Conservation (phyloP, 805 yeast species). For the Yarrowia sp. region DNA sequence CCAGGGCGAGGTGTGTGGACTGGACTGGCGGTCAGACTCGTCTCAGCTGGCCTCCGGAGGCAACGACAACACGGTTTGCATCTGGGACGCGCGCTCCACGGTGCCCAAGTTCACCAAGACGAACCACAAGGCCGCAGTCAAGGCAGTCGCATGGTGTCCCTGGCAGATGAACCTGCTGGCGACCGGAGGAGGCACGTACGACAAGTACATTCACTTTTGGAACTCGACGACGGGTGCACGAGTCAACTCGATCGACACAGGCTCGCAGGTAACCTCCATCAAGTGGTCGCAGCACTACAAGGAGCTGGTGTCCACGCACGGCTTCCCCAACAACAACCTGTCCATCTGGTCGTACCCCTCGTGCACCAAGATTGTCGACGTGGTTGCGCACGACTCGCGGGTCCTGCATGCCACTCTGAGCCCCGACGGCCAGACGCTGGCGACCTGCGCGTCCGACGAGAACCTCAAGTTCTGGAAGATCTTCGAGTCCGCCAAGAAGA, state of each 20-base stretch:
- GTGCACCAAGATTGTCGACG: constrained; percentile 82
- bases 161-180: constrained; percentile 77
- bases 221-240: constrained; percentile 87
- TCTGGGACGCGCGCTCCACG: constrained; percentile 77
- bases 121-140: constrained; percentile 89
- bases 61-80: constrained; percentile 86
- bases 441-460: constrained; percentile 95
- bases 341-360: constrained; percentile 84
- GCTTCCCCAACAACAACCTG: constrained; percentile 83
- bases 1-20: constrained; percentile 88
- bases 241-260: constrained; percentile 82
- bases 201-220: constrained; percentile 90
- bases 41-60: constrained; percentile 87
- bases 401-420: constrained; percentile 79
- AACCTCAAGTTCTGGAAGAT: constrained; percentile 92
- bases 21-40: constrained; percentile 83
- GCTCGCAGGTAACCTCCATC: constrained; percentile 90
- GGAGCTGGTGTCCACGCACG: constrained; percentile 92
- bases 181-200: constrained; percentile 96
- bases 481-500: constrained; percentile 56
- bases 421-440: constrained; percentile 86
- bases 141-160: constrained; percentile 95
- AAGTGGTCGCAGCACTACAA: constrained; percentile 67
- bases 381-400: constrained; percentile 87
- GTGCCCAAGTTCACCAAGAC: constrained; percentile 72